Base-by-base conservation (phyloP, 2,329 filamentous ascomycete genomes). In the Knufia fluminis region DNA sequence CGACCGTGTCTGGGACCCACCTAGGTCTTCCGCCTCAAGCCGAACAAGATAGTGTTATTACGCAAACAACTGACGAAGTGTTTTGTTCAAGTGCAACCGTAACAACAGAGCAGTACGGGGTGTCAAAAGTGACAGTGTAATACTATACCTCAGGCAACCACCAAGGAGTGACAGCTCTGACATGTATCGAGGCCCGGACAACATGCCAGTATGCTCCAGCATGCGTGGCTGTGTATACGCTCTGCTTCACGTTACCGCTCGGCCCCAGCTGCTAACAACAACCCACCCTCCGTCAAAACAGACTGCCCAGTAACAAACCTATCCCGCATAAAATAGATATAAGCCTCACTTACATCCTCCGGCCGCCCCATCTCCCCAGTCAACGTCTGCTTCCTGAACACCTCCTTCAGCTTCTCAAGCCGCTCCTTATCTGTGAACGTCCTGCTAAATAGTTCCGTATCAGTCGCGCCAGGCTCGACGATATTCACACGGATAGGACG, bases 311-410 rank as follows among this genome's bases (percentile, higher is more conserved):
- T 70, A 6, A 63, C 61, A 55, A 66, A 70, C 28, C 56, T 46
- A 59, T 72, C 70, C 54, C 64, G 66, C 70, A 73, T 73, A 7
- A 66, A 40, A 56, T 66, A 71, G 2, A 67, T 55, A 63, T 72
- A 72, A 19, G 65, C 63, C 61, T 73, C 69, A 1, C 69, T 70
- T 49, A 67, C 57, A 57, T 73, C 69, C 38, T 63, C 61, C 1
- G 62, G 59, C 10, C 26, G 52, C 1, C 61, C 65, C 40, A 66
- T 47, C 43, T 43, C 56, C 7, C 59, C 60, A 9, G 56, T 57
- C 44, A 68, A 48, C 2, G 54, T 56, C 32, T 52, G 41, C 55
- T 61, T 63, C 12, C 52, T 61, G 58, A 66, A 68, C 43, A 59
- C 58, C 52, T 62, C 61, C 14, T 56, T 53, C 12, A 51, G 6